Conservation (phyloP, 2,329 filamentous ascomycete species). For the Tolypocladium album region DNA sequence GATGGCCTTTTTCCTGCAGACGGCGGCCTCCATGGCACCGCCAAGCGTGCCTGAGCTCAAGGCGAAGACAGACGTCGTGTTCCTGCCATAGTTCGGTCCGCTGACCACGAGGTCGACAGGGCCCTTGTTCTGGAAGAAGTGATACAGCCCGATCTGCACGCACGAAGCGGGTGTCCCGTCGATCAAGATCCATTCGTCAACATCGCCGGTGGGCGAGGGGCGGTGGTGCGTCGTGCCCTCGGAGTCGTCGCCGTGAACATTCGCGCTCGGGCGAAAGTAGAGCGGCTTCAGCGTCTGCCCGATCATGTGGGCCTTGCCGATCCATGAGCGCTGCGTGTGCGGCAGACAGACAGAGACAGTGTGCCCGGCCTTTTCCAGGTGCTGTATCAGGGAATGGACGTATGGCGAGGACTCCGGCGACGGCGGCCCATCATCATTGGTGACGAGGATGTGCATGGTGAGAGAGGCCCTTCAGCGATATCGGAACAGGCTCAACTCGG, state of each 20-base stretch:
- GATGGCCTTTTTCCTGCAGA: slow-evolving; percentile 60
- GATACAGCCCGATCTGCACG: slow-evolving; percentile 71
- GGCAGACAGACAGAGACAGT: slow-evolving; percentile 86
- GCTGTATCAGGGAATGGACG: slow-evolving; percentile 61
- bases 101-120: slow-evolving; percentile 68
- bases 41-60: slow-evolving; percentile 69
- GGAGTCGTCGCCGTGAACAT: slow-evolving; percentile 27
- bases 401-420: slow-evolving; percentile 71
- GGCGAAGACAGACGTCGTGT: slow-evolving; percentile 71
- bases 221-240: slow-evolving; percentile 56
- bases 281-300: slow-evolving; percentile 75
- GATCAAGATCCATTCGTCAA: slow-evolving; percentile 72
- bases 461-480: not conserved
- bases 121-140: slow-evolving; percentile 63
- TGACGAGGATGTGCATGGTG: slow-evolving; percentile 53
- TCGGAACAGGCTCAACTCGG: not conserved
- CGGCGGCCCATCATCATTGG: slow-evolving; percentile 75
- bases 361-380: slow-evolving; percentile 66
- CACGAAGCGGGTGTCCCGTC: slow-evolving; percentile 74
- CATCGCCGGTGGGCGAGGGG: slow-evolving; percentile 41
- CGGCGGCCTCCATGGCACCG: slow-evolving; percentile 65
- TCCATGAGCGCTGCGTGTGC: slow-evolving; percentile 90
- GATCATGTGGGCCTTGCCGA: slow-evolving; percentile 95
- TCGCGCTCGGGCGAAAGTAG: slow-evolving; percentile 61
- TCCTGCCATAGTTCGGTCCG: slow-evolving; percentile 75